These are phyloP conservation scores for Eimeria falciformis DNA, from an alignment of 169 alveolate genomes.

Conservation along the genomic window DNA sequence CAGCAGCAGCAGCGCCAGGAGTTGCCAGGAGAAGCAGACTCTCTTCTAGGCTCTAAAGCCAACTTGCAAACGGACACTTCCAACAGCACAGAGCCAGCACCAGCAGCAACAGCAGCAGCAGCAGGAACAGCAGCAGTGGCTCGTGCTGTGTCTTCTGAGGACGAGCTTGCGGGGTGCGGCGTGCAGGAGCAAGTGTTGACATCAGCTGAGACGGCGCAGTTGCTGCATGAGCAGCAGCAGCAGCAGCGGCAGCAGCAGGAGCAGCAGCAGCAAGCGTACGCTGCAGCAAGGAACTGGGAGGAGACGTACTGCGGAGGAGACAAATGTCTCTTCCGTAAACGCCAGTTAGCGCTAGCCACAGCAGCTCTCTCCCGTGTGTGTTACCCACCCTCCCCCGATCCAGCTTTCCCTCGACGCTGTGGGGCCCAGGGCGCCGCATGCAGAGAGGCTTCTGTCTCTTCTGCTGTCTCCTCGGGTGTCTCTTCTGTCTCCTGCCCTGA, in stretches of 20 bases:
- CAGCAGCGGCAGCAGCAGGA: slow-evolving; percentile 58
- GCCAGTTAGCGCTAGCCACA: slow-evolving; percentile 58
- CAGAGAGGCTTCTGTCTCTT: neutral
- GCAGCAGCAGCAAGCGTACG: slow-evolving; percentile 71
- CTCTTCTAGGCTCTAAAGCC: slow-evolving; percentile 1
- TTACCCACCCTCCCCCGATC: slow-evolving; percentile 56
- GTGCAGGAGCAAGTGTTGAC: slow-evolving; percentile 43
- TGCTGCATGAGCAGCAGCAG: slow-evolving; percentile 65
- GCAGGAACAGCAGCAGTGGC: slow-evolving; percentile 39
- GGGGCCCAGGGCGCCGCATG: neutral
- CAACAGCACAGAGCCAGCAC: slow-evolving; percentile 9
- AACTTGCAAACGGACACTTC: neutral
- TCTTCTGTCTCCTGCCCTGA: neutral
- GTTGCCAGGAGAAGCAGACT: neutral
- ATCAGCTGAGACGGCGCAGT: neutral
- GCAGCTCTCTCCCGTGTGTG: slow-evolving; percentile 47
- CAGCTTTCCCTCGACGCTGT: slow-evolving; percentile 3
- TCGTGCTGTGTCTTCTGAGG: slow-evolving; percentile 67
- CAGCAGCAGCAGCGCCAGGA: slow-evolving; percentile 7
- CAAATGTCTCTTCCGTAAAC: slow-evolving; percentile 34
- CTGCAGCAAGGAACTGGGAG: slow-evolving; percentile 59
- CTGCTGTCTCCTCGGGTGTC: neutral
- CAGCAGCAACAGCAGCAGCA: slow-evolving; percentile 42
- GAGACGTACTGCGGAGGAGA: slow-evolving; percentile 75
- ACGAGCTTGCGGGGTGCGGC: slow-evolving; percentile 73